Evolutionary conservation across 495 filamentous ascomycete genomes (phyloP).

Genomic region (Tuber brumale): DNA sequence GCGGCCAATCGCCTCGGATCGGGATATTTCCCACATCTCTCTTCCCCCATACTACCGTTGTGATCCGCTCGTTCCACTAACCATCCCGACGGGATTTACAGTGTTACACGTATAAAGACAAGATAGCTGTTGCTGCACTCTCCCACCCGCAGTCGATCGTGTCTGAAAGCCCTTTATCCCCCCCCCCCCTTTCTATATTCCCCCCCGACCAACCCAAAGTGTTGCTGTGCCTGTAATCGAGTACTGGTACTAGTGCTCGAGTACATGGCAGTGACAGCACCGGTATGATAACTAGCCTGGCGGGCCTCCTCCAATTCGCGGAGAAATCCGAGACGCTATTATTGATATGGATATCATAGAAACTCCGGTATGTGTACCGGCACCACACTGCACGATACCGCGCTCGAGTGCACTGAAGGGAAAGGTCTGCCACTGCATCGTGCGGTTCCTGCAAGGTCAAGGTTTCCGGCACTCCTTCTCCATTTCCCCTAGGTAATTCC

Average conservation of each 20-base stretch:
- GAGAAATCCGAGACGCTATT: background rate
- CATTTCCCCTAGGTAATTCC: background rate
- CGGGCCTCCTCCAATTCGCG: background rate
- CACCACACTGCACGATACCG: background rate
- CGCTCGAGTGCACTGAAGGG: background rate
- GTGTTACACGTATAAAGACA: conserved; percentile 25
- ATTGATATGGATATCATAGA: background rate
- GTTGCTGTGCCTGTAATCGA: background rate
- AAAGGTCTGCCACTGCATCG: background rate
- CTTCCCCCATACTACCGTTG: background rate
- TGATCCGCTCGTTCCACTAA: conserved; percentile 35
- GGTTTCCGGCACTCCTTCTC: background rate
- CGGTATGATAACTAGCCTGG: background rate
- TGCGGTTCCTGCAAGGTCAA: background rate
- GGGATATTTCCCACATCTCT: background rate
- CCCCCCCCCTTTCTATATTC: background rate
- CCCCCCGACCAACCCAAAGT: background rate
- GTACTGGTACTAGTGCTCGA: background rate
- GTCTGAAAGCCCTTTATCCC: conserved; percentile 20
- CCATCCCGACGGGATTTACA: conserved; percentile 29
- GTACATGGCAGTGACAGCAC: no score
- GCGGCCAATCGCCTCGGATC: conserved; percentile 11
- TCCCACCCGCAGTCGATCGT: conserved; percentile 6
- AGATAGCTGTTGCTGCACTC: conserved; percentile 15
- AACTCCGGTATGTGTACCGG: background rate